Percentiles rank a stretch among this genome's conserved stretches.
These are phyloP conservation scores for Dendrobium nobile DNA, from an alignment of 106 monocot genomes.

Conservation along the genomic window DNA sequence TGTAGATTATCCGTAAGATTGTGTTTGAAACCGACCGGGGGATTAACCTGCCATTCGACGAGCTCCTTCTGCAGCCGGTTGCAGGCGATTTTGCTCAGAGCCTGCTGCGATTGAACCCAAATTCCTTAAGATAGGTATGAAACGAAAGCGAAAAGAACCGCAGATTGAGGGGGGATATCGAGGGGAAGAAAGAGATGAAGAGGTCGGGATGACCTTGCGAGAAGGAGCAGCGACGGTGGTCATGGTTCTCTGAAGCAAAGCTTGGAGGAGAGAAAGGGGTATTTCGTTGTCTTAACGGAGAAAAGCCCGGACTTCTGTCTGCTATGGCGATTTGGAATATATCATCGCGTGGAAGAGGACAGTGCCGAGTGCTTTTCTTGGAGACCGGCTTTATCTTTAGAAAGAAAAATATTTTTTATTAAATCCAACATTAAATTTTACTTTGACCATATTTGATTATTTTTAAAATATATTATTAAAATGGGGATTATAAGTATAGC, in stretches of 20 bases:
- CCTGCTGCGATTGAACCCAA: too few relatives aligned
- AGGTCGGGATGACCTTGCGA: slow-evolving; percentile 23
- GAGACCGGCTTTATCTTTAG: not conserved
- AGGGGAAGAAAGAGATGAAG: too few relatives aligned
- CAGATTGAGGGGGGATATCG: too few relatives aligned
- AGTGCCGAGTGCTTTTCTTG: not conserved
- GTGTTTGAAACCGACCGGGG: slow-evolving; percentile 70
- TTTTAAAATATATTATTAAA: too few relatives aligned
- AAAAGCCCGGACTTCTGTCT: not conserved
- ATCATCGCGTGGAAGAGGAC: not conserved
- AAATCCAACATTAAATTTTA: too few relatives aligned
- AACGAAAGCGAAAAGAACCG: too few relatives aligned
- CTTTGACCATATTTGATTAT: too few relatives aligned
- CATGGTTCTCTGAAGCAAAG: slow-evolving; percentile 17
- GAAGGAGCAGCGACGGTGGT: slow-evolving; percentile 40
- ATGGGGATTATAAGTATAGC: too few relatives aligned
- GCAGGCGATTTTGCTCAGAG: slow-evolving; percentile 70
- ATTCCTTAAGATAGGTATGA: too few relatives aligned
- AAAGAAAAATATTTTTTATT: too few relatives aligned
- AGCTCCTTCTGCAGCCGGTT: slow-evolving; percentile 79
- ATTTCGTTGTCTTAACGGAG: not conserved
- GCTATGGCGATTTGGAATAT: not conserved
- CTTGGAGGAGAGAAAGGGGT: not conserved
- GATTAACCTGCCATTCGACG: slow-evolving; percentile 72
- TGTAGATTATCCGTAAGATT: slow-evolving; percentile 61